phyloP scores from a whole-genome alignment of 2,329 filamentous ascomycete genomes.

The Xylaria hypoxylon region DNA sequence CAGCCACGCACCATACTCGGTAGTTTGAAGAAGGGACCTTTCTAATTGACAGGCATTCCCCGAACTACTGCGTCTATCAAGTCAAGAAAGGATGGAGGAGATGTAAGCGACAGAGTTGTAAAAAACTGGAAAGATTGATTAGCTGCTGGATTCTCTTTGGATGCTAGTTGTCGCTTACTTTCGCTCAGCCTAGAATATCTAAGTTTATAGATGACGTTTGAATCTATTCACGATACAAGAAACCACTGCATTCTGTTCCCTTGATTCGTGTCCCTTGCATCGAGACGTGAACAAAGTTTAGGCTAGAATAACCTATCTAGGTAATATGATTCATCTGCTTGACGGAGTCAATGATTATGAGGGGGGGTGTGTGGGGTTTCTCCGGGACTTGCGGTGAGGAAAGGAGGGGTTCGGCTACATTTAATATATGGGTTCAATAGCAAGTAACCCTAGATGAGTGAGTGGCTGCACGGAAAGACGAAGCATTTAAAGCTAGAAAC shows the following conservation, averaged over 20 bases:
- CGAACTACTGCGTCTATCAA: constrained; percentile 12
- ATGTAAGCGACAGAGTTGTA: constrained; percentile 14
- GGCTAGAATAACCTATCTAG: no score
- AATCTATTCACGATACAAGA: constrained; percentile 37
- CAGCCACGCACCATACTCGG: constrained; percentile 25
- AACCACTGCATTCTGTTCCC: not conserved
- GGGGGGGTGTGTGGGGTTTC: not conserved
- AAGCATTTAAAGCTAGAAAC: not conserved
- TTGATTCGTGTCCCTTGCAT: not conserved
- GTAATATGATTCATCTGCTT: no score
- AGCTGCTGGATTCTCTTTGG: constrained; percentile 15
- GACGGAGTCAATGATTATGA: no score
- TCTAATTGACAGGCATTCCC: not conserved
- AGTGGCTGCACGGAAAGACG: not conserved
- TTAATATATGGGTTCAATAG: not conserved
- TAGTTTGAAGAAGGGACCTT: not conserved
- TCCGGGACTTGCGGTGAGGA: constrained; percentile 1
- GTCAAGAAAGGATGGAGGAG: constrained; percentile 14
- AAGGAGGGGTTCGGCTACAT: not conserved
- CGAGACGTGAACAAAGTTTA: not conserved
- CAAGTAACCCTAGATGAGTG: not conserved
- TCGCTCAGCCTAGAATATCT: constrained; percentile 22
- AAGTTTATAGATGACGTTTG: constrained; percentile 38
- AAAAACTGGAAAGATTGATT: constrained; percentile 11
- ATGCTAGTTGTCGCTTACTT: constrained; percentile 28